A percentile compares a stretch with the other conserved stretches of the same genome.
Conservation (phyloP, 768 basidiomycete species). For the Steccherinum ochraceum region DNA sequence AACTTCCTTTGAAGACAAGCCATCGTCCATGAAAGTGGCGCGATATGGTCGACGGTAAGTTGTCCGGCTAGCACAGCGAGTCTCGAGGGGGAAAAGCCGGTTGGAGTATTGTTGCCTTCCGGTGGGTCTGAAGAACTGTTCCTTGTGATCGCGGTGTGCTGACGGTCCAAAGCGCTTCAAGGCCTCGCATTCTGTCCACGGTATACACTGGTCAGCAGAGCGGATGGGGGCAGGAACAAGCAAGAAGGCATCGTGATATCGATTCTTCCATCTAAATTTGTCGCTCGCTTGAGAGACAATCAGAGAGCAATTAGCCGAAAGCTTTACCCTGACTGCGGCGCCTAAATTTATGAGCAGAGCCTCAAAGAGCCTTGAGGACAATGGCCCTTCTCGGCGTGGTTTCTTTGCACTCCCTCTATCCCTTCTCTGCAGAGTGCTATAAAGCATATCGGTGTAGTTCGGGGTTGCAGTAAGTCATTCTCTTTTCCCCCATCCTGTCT, state of each 20-base stretch:
- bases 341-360: too few species aligned
- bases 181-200: not conserved
- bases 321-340: not conserved
- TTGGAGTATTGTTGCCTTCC: not conserved
- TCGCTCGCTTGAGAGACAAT: not conserved
- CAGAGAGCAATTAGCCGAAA: not conserved
- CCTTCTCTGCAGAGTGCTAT: not conserved
- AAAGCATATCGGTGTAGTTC: not conserved
- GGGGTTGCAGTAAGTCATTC: not conserved
- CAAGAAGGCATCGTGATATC: not conserved
- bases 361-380: conserved; percentile 5
- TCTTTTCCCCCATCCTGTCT: not conserved
- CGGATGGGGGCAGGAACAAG: not conserved
- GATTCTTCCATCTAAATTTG: not conserved
- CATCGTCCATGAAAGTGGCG: too few species aligned
- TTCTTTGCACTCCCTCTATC: not conserved
- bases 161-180: not conserved
- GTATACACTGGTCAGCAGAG: too few species aligned
- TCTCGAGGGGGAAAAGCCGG: not conserved
- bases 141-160: not conserved
- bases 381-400: not conserved
- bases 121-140: not conserved
- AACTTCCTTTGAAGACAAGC: too few species aligned
- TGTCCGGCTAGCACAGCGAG: not conserved
- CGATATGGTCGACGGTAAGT: not conserved